A percentile compares a stretch with the other conserved stretches of the same genome.
phyloP scores from a whole-genome alignment of 139 green algal genomes.

The Diplosphaera chodatii region DNA sequence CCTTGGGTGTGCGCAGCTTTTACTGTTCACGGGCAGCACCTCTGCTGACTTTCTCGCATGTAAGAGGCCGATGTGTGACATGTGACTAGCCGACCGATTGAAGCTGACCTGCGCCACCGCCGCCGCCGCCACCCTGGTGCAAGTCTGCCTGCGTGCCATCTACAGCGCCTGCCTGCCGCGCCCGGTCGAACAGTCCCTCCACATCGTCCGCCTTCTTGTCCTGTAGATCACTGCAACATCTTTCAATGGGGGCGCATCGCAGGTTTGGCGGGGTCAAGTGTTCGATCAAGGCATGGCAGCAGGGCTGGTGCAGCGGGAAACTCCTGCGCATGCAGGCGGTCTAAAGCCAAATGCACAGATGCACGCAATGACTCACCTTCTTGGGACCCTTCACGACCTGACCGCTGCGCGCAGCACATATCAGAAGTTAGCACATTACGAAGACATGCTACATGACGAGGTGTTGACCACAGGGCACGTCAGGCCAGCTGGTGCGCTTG shows the following conservation, averaged over 20 bases:
- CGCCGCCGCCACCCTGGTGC: not conserved
- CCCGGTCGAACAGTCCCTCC: conserved; percentile 54
- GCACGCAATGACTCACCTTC: conserved; percentile 7
- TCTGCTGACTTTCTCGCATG: no score
- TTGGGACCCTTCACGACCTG: conserved; percentile 59
- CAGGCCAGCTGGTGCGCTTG: no score
- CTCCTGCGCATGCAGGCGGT: no score
- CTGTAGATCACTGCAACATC: not conserved
- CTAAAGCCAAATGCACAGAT: no score
- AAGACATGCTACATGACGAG: no score
- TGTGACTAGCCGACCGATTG: no score
- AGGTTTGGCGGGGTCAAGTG: not conserved
- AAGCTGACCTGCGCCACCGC: no score
- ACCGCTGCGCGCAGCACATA: conserved; percentile 27
- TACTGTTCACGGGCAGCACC: no score
- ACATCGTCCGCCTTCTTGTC: conserved; percentile 16
- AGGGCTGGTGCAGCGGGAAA: no score
- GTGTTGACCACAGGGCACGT: no score
- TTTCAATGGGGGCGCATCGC: not conserved
- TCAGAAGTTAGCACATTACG: not conserved
- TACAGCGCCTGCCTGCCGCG: conserved; percentile 41
- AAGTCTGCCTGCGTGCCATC: conserved; percentile 51
- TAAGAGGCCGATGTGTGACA: no score
- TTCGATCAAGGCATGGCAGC: not conserved
- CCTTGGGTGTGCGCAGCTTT: no score